Base-by-base conservation (phyloP, 2,329 filamentous ascomycete species). In the Pseudogymnoascus sp. region DNA sequence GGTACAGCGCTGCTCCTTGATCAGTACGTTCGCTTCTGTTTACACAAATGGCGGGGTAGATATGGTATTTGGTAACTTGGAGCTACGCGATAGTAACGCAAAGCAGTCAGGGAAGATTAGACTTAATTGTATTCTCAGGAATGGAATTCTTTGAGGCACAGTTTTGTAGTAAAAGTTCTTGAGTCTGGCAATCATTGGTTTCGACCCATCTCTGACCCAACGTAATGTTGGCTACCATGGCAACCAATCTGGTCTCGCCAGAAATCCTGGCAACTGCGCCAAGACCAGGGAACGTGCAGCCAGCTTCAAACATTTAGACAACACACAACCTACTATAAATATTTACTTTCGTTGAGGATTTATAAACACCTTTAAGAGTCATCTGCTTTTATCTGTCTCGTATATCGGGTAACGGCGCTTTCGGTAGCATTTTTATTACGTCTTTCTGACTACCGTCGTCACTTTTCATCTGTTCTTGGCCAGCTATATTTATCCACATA, bases 1-100 rank as follows among this genome's bases (percentile, higher is more conserved):
- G 24, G 24, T 53, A 50, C 43, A 53, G 81, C 82, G 0, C 72
- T 86, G 24, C 75, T 85, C 66, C 69, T 85, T 14, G 76, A 79
- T 37, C 70, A 84, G 62, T 75, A 75, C 62, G 68, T 76, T 2
- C 50, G 70, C 0, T 67, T 84, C 2, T 53, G 46, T 53, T 53
- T 53, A 53, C 46, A 53, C 46, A 53, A 31, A 31, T 31, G 46
- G 46, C 24, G 46, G 43, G 46, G 46, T 53, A 28, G 26, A 16
- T 53, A 10, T 31, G 8, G 26, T 16, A 16, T 31, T 7, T 11
- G 7, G 46, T 31, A 16, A 8, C 24, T 53, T 53, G 24, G n/a
- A 10, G 8, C 6, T 53, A 7, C 46, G 46, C 14, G 24, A 11
- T 16, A 31, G 14, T 16, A 53, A 31, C 7, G 26, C 26, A 16